Evolutionary conservation across 2,329 filamentous ascomycete genomes (phyloP).

Genomic region (Fusarium proliferatum): DNA sequence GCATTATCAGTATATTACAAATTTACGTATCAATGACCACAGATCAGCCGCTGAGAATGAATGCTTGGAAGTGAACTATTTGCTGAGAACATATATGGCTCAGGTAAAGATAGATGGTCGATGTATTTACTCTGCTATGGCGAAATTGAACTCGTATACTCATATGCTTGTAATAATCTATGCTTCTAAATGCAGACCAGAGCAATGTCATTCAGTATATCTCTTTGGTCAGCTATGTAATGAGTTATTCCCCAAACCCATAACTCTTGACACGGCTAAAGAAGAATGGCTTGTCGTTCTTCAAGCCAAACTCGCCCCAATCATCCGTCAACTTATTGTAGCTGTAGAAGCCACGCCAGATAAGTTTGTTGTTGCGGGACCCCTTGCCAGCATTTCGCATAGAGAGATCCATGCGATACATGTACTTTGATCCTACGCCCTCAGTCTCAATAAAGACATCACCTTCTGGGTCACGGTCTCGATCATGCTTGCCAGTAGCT

Average conservation of each 20-base stretch:
- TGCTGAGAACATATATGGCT: accelerated
- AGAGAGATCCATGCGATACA: conserved; percentile 83
- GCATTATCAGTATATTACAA: conserved; percentile 13
- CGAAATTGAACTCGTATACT: background rate
- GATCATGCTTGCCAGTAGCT: background rate
- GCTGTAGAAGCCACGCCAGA: conserved; percentile 91
- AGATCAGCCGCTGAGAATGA: background rate
- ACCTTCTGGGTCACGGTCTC: conserved; percentile 61
- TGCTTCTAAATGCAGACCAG: background rate
- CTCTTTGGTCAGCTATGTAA: background rate
- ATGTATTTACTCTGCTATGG: background rate
- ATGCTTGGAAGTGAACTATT: background rate
- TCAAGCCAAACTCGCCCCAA: conserved; percentile 81
- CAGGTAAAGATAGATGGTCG: background rate
- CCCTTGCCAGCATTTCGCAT: conserved; percentile 73
- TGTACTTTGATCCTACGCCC: conserved; percentile 80
- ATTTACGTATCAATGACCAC: conserved; percentile 16
- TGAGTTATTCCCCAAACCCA: conserved; percentile 56
- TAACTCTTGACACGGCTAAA: conserved; percentile 76
- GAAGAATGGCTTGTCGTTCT: conserved; percentile 73
- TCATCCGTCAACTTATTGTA: conserved; percentile 92
- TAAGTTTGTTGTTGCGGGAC: conserved; percentile 84
- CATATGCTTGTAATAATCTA: background rate
- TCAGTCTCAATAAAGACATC: conserved; percentile 88
- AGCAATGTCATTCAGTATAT: background rate